Evolutionary conservation across 495 filamentous ascomycete species (phyloP), one percentile per base, ranked within the genome.

Genomic region (Choiromyces venosus): DNA sequence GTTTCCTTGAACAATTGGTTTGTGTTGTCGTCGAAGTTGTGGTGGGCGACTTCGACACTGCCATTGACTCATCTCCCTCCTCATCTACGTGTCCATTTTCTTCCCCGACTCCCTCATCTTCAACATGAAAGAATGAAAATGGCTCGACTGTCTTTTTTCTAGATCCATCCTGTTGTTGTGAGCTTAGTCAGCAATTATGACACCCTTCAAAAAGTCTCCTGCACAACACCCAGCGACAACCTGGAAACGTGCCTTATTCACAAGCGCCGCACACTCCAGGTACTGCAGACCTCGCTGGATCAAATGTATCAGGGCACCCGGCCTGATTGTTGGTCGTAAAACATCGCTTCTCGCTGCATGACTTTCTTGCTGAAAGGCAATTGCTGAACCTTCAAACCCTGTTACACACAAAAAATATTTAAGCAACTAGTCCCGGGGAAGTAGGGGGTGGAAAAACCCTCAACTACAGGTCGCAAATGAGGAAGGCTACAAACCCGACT

Each of bases 401-500:
- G 75, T 72, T 65, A 78, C 73, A 74, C 65, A 78, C 67, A 70
- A 74, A 79, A n/a, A 70, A 38, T 16, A 65, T 69, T 79, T 77
- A 72, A 73, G 72, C 19, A 76, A 69, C 46, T 38, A 73, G 70
- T 69, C 68, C 71, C 72, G 52, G 74, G 66, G 29, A 76, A 69
- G 44, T 46, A 68, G 61, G 37, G 71, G 68, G 70, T 65, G 42
- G 33, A 44, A 44, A 40, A 37, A 39, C 69, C 37, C 72, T 56
- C 38, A 74, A 72, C 71, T 77, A 29, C 42, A 52, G 21, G 56
- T 21, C 25, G 38, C 38, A 65, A 33, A 71, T 44, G 40, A 35
- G 72, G 77, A 81, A 72, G 73, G 71, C 76, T 69, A 89, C 89
- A 78, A 87, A 96, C 92, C 92, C 85, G 90, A 91, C 87, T 96